Base-by-base conservation (phyloP, 345 rosid species). In the Citrus reticulata region DNA sequence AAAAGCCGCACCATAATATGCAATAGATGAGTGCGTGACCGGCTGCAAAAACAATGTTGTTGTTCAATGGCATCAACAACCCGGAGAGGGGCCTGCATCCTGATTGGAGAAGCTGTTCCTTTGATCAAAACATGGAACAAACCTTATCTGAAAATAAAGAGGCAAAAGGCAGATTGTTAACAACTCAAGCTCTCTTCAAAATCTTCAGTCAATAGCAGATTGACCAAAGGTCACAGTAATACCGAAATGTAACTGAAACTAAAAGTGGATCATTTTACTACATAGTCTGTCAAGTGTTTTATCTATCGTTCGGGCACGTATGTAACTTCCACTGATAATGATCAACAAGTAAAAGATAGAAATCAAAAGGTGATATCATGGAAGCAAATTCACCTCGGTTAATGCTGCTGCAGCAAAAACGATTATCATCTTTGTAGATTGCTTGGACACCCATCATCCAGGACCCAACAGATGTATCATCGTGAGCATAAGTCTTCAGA, bases 401-500 rank as follows among this genome's bases (percentile, higher is more conserved):
- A 51, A 86, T 86, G 85, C 97, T 91, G 82, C 93, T 75, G 83
- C 99, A 94, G 84, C 99, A 96, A 70, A 96, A 87, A 61, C 90
- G 92, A 80, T 88, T 92, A 81, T 96, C 99, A 54, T 96, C 99
- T 83, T 91, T 94, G 75, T 91, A 93, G 51, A 98, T 91, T 75
- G 97, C 93, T 65, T 88, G 90, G 62, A 96, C 70, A 81, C 99
- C 98, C 88, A 96, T 93, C 97, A 96, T 92, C 99, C 98, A 96
- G 72, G 99, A 96, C 66, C 99, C 99, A 2, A 92, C 79, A 7
- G 98, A 88, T 80, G 63, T 84, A 86, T 96, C 98, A 70, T 96
- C 99, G 81, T 88, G 88, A 25, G 97, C 97, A 59, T 91, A 94
- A 42, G 90, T 84, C 92, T 94, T 94, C 84, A 96, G 88, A 11